Evolutionary conservation across 1,139 yeast genomes (phyloP).

Genomic region (Hyphopichia wangnamkhiaoensis): DNA sequence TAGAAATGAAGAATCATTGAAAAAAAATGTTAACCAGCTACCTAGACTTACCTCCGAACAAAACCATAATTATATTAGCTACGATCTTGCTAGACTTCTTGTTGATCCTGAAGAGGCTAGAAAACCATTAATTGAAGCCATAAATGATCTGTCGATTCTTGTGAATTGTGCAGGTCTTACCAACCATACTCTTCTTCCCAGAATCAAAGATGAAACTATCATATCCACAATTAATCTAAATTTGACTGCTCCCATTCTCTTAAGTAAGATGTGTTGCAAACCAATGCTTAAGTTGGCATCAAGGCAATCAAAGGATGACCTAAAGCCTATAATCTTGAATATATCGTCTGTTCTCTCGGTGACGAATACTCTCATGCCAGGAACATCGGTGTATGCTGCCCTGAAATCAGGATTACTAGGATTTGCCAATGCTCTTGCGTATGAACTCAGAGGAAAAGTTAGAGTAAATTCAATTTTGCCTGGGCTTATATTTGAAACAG

Average conservation of each 20-base stretch:
- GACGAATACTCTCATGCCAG: conserved; percentile 44
- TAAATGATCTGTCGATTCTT: conserved; percentile 43
- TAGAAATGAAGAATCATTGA: conserved; percentile 44
- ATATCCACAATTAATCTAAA: conserved; percentile 57
- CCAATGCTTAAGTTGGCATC: conserved; percentile 45
- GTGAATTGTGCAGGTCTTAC: conserved; percentile 85
- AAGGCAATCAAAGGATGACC: conserved; percentile 8
- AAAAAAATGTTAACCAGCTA: conserved; percentile 31
- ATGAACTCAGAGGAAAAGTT: conserved; percentile 56
- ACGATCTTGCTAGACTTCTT: conserved; percentile 44
- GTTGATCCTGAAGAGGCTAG: conserved; percentile 4
- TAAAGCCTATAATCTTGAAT: conserved; percentile 49
- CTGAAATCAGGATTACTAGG: conserved; percentile 77
- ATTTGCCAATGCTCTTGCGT: conserved; percentile 62
- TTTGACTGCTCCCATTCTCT: conserved; percentile 62
- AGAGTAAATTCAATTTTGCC: conserved; percentile 72
- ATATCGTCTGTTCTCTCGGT: conserved; percentile 70
- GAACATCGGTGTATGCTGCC: conserved; percentile 78
- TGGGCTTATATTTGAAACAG: conserved; percentile 72
- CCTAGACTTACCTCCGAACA: conserved; percentile 32
- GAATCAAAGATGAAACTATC: conserved; percentile 46
- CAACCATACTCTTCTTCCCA: conserved; percentile 56
- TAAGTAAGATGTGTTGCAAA: conserved; percentile 46
- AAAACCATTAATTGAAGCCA: conserved; percentile 14
- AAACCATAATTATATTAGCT: conserved; percentile 49